Conservation (phyloP, 257 asterid species). For the Primulina huaijiensis region DNA sequence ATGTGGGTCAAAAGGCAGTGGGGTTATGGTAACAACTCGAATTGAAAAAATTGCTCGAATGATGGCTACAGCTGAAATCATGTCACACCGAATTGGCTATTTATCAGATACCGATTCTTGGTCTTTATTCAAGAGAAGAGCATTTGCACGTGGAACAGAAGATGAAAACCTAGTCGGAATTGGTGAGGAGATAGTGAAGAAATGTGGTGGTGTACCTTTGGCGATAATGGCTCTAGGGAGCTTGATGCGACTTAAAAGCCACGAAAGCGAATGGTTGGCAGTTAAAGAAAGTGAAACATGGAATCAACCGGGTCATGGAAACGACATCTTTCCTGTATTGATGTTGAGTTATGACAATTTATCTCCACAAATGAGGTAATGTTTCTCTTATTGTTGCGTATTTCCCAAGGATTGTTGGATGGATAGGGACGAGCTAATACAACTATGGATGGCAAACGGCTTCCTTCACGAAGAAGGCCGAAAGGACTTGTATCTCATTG, state of each 20-base stretch:
- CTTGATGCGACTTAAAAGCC: slow-evolving; percentile 18
- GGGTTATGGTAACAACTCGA: slow-evolving; percentile 26
- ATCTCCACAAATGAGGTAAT: slow-evolving; percentile 18
- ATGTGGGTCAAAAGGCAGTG: slow-evolving; percentile 26
- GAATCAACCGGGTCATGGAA: neutral
- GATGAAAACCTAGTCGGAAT: slow-evolving; percentile 12
- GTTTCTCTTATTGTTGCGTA: slow-evolving; percentile 27
- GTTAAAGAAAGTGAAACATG: slow-evolving; percentile 19
- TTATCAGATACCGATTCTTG: slow-evolving; percentile 27
- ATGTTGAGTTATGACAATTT: slow-evolving; percentile 31
- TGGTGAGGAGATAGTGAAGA: slow-evolving; percentile 20
- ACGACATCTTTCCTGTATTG: slow-evolving; percentile 14
- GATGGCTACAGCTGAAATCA: slow-evolving; percentile 19
- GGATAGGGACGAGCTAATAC: slow-evolving; percentile 7
- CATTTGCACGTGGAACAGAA: slow-evolving; percentile 13
- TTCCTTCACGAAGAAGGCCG: slow-evolving; percentile 1
- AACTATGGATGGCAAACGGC: slow-evolving; percentile 28
- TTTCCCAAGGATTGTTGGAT: slow-evolving; percentile 25
- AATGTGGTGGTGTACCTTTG: slow-evolving; percentile 27
- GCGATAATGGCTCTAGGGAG: slow-evolving; percentile 27
- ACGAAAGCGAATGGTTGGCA: slow-evolving; percentile 23
- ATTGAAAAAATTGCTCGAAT: slow-evolving; percentile 20
- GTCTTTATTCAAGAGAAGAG: slow-evolving; percentile 27
- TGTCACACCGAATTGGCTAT: slow-evolving; percentile 7
- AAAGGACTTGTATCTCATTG: slow-evolving; percentile 7